A percentile compares a stretch with the other conserved stretches of the same genome.
These are phyloP conservation scores for Ophiostoma ulmi DNA, from an alignment of 2,329 filamentous ascomycete genomes.

Conservation along the genomic window DNA sequence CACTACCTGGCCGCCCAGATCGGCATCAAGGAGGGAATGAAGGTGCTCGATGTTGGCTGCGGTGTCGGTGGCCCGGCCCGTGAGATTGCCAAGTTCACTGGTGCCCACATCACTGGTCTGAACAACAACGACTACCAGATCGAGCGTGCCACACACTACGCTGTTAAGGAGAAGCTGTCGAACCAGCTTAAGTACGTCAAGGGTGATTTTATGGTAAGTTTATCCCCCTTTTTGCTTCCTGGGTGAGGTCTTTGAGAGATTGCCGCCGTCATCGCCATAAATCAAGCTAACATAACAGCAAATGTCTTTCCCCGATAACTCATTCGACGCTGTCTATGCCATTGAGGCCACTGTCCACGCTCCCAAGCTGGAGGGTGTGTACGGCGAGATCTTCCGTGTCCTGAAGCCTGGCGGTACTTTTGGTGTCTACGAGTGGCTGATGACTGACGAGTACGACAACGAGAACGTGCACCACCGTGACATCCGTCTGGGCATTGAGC, in stretches of 20 bases:
- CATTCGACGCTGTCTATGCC: constrained; percentile 91
- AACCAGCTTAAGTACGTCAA: constrained; percentile 82
- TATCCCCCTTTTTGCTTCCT: neutral
- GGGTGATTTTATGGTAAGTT: constrained; percentile 83
- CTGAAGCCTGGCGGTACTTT: constrained; percentile 94
- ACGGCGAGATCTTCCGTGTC: constrained; percentile 89
- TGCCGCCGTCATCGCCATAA: neutral
- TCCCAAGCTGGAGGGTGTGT: constrained; percentile 82
- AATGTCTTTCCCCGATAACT: constrained; percentile 90
- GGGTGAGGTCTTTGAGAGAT: neutral
- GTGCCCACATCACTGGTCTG: constrained; percentile 79
- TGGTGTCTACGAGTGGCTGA: constrained; percentile 98
- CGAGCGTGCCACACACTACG: constrained; percentile 82
- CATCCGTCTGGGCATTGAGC: constrained; percentile 90
- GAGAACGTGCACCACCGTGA: constrained; percentile 78
- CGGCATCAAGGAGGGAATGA: constrained; percentile 78
- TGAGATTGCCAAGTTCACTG: constrained; percentile 94
- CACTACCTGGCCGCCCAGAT: constrained; percentile 94
- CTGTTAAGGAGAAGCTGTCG: constrained; percentile 71
- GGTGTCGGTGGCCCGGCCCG: constrained; percentile 93
- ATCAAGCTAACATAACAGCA: constrained; percentile 41
- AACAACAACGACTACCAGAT: constrained; percentile 99
- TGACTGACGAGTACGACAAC: constrained; percentile 94
- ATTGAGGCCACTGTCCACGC: constrained; percentile 97
- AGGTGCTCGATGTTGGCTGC: constrained; percentile 91